These are phyloP conservation scores for Ophiostoma novo-ulmi DNA, from an alignment of 2,329 filamentous ascomycete species.

Conservation along the genomic window DNA sequence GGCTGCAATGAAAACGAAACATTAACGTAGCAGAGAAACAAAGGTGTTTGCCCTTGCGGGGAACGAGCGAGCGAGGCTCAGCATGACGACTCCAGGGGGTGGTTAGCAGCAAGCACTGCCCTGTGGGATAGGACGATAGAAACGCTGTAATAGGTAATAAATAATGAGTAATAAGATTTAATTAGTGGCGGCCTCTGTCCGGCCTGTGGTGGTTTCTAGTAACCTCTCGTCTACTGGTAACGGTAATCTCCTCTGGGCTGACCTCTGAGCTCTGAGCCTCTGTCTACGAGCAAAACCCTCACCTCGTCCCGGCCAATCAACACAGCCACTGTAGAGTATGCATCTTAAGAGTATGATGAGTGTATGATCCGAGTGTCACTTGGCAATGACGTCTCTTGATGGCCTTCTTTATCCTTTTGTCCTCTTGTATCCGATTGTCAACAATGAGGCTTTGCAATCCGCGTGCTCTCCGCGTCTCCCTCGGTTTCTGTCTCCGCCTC, in stretches of 20 bases:
- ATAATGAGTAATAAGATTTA: background rate
- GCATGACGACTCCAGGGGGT: conserved; percentile 6
- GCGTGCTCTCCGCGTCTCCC: background rate
- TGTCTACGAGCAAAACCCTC: too few species aligned
- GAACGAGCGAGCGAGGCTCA: background rate
- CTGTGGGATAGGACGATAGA: background rate
- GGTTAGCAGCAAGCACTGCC: background rate
- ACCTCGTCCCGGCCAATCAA: background rate
- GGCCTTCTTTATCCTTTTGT: background rate
- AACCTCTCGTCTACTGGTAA: too few species aligned
- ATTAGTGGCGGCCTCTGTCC: background rate
- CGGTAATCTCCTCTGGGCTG: too few species aligned
- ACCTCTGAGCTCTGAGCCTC: too few species aligned
- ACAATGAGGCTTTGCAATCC: background rate
- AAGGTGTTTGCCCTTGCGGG: background rate
- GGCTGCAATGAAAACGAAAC: background rate
- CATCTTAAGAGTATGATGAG: background rate
- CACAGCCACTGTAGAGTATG: background rate
- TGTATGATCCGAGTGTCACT: background rate
- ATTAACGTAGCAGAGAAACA: background rate
- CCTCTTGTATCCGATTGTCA: too few species aligned
- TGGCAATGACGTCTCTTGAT: background rate
- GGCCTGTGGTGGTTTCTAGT: too few species aligned
- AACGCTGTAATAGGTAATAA: background rate
- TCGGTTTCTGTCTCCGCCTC: background rate